Evolutionary conservation across 2,329 filamentous ascomycete genomes (phyloP), one percentile per base, ranked within the genome.

Genomic region (Hymenoscyphus fraxineus): DNA sequence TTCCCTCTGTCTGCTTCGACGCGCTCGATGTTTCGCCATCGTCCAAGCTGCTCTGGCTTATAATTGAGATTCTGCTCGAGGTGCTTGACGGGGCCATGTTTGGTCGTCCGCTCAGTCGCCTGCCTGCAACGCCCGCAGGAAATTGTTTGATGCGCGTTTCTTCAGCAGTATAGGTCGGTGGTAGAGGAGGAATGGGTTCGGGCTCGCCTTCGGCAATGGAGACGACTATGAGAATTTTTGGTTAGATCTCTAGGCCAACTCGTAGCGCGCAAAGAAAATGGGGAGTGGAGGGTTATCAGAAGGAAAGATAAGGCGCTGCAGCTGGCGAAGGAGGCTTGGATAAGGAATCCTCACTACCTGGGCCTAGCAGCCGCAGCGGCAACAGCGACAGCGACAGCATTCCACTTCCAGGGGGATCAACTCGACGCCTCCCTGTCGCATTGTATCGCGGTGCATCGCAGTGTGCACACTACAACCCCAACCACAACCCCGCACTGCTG

Each of bases 141-240:
- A 71, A 74, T 62, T 73, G 72, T 59, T 71, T 74, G 22, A 62
- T 59, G 58, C 66, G 61, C n/a, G 63, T 65, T 13, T 63, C 55
- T 31, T 74, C 73, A 44, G 71, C 69, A 1, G 64, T 54, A 10
- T 27, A 27, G 27, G 27, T 27, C 27, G 60, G 58, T 16, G 68
- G 62, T 10, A 60, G 63, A 38, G 59, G 55, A 32, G 67, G 62
- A 35, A 62, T 64, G n/a, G 64, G 47, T 38, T 61, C 63, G 57
- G 66, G 63, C 51, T 73, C 69, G 59, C 72, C 71, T 59, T 74
- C 73, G n/a, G 69, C 68, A 54, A 75, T 74, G 13, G 72, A 74
- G 39, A 75, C 73, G 27, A 72, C 73, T 74, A 60, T 19, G 31
- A 10, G 22, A n/a, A 51, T n/a, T 16, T 51, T 32, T 19, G 13